Evolutionary conservation across 1,139 yeast genomes (phyloP).

Genomic region (Hyphopichia pseudoburtonii): DNA sequence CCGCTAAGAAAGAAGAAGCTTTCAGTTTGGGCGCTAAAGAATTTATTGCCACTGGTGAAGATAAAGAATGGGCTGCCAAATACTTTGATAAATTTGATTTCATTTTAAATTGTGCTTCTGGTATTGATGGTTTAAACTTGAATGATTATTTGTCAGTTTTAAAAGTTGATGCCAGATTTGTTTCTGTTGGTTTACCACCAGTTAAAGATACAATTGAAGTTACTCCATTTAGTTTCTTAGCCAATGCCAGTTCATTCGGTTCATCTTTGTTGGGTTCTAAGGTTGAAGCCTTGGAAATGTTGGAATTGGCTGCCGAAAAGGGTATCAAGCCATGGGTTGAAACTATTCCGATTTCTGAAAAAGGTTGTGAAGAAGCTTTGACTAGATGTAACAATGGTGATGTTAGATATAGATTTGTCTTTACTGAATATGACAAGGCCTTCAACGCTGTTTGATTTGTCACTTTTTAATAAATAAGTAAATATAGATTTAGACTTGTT

Average conservation of each 20-base stretch:
- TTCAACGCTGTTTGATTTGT: too few relatives aligned
- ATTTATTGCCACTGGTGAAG: conserved; percentile 41
- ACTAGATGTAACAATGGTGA: conserved; percentile 44
- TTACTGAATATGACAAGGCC: conserved; percentile 54
- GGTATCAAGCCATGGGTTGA: conserved; percentile 44
- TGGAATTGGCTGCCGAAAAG: conserved; percentile 39
- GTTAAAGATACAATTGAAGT: conserved; percentile 23
- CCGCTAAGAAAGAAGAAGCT: conserved; percentile 37
- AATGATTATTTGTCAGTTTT: conserved; percentile 31
- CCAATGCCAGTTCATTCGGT: conserved; percentile 30
- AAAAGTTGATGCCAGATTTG: conserved; percentile 46
- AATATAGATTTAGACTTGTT: too few relatives aligned
- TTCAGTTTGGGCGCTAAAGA: conserved; percentile 36
- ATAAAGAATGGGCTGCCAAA: conserved; percentile 30
- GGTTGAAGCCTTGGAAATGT: conserved; percentile 37
- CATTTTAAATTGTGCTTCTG: conserved; percentile 49
- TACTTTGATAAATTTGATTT: conserved; percentile 43
- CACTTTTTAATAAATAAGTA: too few relatives aligned
- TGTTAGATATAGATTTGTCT: conserved; percentile 63
- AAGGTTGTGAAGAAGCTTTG: conserved; percentile 28
- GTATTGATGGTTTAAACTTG: conserved; percentile 35
- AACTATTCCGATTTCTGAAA: conserved; percentile 37
- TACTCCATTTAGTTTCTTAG: conserved; percentile 28
- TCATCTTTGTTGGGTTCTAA: conserved; percentile 39
- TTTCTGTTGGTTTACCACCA: conserved; percentile 57